Evolutionary conservation across 2,329 filamentous ascomycete genomes (phyloP), one percentile per base, ranked within the genome.

Genomic region (Apiospora saccharicola): DNA sequence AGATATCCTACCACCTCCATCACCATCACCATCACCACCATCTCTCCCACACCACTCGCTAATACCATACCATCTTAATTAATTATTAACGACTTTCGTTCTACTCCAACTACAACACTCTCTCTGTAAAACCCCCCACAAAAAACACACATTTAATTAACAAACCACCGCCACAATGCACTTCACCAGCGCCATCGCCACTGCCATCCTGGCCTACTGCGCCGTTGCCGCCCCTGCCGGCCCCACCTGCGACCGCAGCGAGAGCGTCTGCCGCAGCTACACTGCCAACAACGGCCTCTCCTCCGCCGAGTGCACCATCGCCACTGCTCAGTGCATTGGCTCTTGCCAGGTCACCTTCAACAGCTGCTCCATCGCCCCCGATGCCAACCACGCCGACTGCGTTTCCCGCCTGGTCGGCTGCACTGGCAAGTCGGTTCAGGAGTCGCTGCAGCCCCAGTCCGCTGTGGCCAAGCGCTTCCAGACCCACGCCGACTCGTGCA

Each of bases 191-290:
- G 43, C 67, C 67, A 69, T 69, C 67, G 67, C 67, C 26, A 13
- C 34, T 8, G 44, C 67, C 67, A 69, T 69, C 67, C 67, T 69
- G 67, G 67, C 67, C 26, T 69, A 69, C 44, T 49, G 43, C 26
- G 67, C 67, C 67, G 67, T 26, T 44, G 67, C 67, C 44, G 67
- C 67, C 67, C 67, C 67, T 16, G 67, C 67, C 67, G 67, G 67
- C 67, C 44, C 67, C n/a, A 69, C 26, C 43, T 69, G 67, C 67
- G 44, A 13, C 67, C 22, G 44, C 26, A 44, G 26, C 24, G 67
- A 69, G 43, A 49, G 44, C 67, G 8, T 69, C 67, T 69, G 67
- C 67, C 67, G 67, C 67, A 69, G 37, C 24, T 69, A 69, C 67
- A 69, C 24, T 12, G 44, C 43, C 67, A 69, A 69, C 67, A 69